Evolutionary conservation across 768 basidiomycete species (phyloP), one percentile per base, ranked within the genome.

Genomic region (Lactarius sp.): DNA sequence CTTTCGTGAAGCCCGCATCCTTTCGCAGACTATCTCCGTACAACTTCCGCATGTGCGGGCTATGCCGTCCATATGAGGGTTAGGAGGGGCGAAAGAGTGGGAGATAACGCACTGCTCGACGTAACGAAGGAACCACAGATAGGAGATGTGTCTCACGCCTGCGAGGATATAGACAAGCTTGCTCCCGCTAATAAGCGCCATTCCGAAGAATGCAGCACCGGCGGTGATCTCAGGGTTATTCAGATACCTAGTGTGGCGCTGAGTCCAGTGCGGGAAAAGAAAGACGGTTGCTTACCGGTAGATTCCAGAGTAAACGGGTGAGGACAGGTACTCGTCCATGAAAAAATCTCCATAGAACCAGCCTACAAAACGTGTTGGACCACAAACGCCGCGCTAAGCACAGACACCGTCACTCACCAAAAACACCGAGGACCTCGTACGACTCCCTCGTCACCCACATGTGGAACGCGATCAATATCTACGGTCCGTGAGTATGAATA

Each of bases 311-410:
- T 98, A 98, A 63, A 95, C 93, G 9, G 98, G 78, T 64, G 91
- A 85, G 0, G 89, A 77, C 4, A 96, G 93, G 74, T 92, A 95
- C 66, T 94, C 89, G 70, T 96, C 92, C 76, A 95, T 88, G 80
- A 95, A 95, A 77, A 96, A 96, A 75, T 96, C 93, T 27, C 94
- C 94, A 69, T 97, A 99, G 77, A 98, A 95, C 97, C 97, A 99
- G 31, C 97, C 92, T 94, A 58, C 33, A 33, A 18, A 34, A 60
- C 39, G 31, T 22, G 47, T 64, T 20, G 50, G 22, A 54, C 9
- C 18, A 54, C 56, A 42, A 56, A 10, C 10, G 12, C 20, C 36
- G 6, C 13, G 20, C 37, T 22, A 34, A 16, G 34, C 8, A 46
- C 1, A 8, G 42, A 44, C 7, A 52, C 8, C 2, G 41, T 49